These are phyloP conservation scores for Thuja plicata DNA, from an alignment of 83 land plant species.

Conservation along the genomic window DNA sequence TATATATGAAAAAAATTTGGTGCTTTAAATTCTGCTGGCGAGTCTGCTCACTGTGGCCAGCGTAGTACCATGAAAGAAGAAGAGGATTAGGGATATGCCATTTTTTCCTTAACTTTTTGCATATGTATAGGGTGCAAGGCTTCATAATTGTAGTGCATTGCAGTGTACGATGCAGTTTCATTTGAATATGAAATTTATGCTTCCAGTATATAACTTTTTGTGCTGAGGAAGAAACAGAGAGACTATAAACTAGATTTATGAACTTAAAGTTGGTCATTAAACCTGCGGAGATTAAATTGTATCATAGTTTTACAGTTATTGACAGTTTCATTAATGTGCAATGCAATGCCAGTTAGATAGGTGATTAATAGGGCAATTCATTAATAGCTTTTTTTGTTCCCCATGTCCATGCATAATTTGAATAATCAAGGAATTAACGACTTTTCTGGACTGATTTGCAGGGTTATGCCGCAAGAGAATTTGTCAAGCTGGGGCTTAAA, in stretches of 20 bases:
- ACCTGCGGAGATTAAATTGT: background rate
- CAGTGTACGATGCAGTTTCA: background rate
- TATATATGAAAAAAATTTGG: background rate
- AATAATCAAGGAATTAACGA: background rate
- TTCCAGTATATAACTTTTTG: background rate
- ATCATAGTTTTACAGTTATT: background rate
- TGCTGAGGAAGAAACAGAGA: background rate
- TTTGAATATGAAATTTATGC: background rate
- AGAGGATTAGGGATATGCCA: background rate
- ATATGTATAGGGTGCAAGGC: background rate
- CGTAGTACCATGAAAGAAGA: background rate
- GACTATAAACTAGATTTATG: background rate
- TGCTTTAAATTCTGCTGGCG: background rate
- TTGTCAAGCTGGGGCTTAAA: constrained; percentile 71
- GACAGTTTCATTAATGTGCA: background rate
- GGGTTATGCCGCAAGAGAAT: constrained; percentile 99
- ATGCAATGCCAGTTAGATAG: background rate
- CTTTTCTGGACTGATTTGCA: constrained; percentile 18
- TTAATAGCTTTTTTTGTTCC: background rate
- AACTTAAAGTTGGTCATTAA: background rate
- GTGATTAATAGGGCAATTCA: background rate
- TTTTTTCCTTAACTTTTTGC: background rate
- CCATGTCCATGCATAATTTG: background rate
- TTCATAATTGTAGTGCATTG: background rate
- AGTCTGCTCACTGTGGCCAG: background rate